These are phyloP conservation scores for Penicillium bialowiezense DNA, from an alignment of 495 filamentous ascomycete species.

Conservation along the genomic window DNA sequence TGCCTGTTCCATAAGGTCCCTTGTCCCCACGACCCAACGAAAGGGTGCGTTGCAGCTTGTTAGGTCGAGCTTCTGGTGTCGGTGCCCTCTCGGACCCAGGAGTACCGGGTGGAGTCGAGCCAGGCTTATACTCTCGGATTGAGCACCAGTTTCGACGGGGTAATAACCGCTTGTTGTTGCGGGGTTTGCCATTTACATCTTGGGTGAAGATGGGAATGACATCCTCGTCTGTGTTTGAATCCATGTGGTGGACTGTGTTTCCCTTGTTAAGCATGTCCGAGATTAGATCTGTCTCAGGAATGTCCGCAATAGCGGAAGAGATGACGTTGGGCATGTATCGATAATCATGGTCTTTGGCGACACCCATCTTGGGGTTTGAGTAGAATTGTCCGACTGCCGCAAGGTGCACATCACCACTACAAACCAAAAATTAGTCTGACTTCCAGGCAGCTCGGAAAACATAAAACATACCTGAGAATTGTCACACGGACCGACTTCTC, in stretches of 20 bases:
- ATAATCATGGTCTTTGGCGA: slow-evolving; percentile 82
- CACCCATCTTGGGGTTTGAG: slow-evolving; percentile 73
- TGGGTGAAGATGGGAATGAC: slow-evolving; percentile 90
- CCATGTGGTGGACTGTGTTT: slow-evolving; percentile 83
- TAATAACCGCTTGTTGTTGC: slow-evolving; percentile 89
- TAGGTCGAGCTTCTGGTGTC: slow-evolving; percentile 42
- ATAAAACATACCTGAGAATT: slow-evolving; percentile 64
- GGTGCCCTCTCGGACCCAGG: slow-evolving; percentile 34
- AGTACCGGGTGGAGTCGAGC: slow-evolving; percentile 65
- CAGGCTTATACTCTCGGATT: slow-evolving; percentile 78
- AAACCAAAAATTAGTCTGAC: neutral
- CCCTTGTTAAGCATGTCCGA: slow-evolving; percentile 90
- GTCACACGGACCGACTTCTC: slow-evolving; percentile 91
- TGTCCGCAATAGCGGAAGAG: slow-evolving; percentile 88
- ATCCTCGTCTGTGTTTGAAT: slow-evolving; percentile 78
- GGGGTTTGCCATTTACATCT: slow-evolving; percentile 81
- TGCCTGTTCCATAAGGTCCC: slow-evolving; percentile 26
- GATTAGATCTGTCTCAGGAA: slow-evolving; percentile 83
- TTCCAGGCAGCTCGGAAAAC: neutral
- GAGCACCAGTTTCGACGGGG: slow-evolving; percentile 93
- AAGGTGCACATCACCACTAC: slow-evolving; percentile 86
- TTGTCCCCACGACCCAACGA: slow-evolving; percentile 60
- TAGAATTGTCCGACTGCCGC: slow-evolving; percentile 93
- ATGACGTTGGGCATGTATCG: slow-evolving; percentile 92
- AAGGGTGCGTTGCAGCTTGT: slow-evolving; percentile 54